A percentile compares a stretch with the other conserved stretches of the same genome.
Evolutionary conservation across 225 moss, liverwort and hornwort genomes (phyloP).

Genomic region (Thuidium tamariscinum): DNA sequence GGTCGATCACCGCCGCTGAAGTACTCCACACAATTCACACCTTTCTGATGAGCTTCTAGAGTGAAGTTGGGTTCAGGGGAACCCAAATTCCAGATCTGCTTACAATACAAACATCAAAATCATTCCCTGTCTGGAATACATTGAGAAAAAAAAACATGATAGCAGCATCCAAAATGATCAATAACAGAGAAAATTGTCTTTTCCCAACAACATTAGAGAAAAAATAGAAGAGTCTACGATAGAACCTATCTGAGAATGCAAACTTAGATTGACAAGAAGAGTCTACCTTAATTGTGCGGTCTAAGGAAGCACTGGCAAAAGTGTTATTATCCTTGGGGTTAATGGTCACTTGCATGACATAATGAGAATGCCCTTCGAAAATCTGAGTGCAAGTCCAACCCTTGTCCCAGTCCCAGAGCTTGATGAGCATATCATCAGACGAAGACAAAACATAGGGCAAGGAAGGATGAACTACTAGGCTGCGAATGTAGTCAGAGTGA

Average conservation of each 20-base stretch:
- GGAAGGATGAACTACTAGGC: constrained; percentile 71
- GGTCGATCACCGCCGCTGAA: constrained; percentile 85
- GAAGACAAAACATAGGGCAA: constrained; percentile 80
- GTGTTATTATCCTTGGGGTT: constrained; percentile 91
- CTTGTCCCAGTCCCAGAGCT: constrained; percentile 96
- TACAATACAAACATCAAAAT: neutral
- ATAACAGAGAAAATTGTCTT: constrained; percentile 27
- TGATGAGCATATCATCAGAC: constrained; percentile 93
- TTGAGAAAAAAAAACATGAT: neutral
- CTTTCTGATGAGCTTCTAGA: constrained; percentile 80
- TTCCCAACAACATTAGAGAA: neutral
- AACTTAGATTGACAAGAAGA: neutral
- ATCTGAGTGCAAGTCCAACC: constrained; percentile 84
- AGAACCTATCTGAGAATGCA: neutral
- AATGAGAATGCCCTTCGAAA: constrained; percentile 90
- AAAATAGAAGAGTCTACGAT: neutral
- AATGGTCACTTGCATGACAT: constrained; percentile 91
- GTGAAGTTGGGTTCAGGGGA: constrained; percentile 91
- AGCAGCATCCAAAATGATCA: neutral
- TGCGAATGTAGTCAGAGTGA: constrained; percentile 81
- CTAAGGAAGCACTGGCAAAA: constrained; percentile 82
- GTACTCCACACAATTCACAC: constrained; percentile 89
- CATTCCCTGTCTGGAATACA: neutral
- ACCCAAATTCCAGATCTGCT: constrained; percentile 85
- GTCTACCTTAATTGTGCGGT: constrained; percentile 74